A percentile compares a stretch with the other conserved stretches of the same genome.
Conservation (phyloP, 805 yeast genomes). For the Hanseniaspora vineae region DNA sequence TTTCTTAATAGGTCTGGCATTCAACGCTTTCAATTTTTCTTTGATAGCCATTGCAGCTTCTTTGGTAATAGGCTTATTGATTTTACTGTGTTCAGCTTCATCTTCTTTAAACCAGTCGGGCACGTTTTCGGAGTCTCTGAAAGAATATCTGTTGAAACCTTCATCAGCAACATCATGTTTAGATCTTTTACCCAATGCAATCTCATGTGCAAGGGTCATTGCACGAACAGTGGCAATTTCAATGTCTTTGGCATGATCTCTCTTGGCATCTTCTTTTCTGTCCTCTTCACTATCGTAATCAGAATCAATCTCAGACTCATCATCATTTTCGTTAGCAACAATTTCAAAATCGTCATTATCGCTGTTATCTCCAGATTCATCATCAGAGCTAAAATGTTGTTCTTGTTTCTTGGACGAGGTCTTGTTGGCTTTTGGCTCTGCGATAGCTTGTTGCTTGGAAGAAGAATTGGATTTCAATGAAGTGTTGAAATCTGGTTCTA, state of each 20-base stretch:
- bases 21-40: conserved; percentile 65
- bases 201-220: conserved; percentile 94
- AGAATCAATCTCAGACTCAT: conserved; percentile 27
- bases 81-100: conserved; percentile 74
- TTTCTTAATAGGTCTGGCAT: conserved; percentile 97
- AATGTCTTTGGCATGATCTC: conserved; percentile 46
- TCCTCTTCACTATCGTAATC: conserved; percentile 45
- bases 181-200: conserved; percentile 78
- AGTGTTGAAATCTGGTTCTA: conserved; percentile 24
- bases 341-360: conserved; percentile 30
- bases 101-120: conserved; percentile 98
- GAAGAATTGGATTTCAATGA: background rate
- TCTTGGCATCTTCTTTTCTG: conserved; percentile 27
- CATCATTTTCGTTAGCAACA: conserved; percentile 30
- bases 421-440: conserved; percentile 1
- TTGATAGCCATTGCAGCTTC: conserved; percentile 75
- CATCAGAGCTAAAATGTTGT: conserved; percentile 11
- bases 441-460: background rate
- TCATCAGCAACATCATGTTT: conserved; percentile 83
- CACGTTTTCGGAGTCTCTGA: conserved; percentile 78
- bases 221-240: conserved; percentile 90
- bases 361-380: conserved; percentile 10
- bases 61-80: conserved; percentile 85
- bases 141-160: conserved; percentile 83
- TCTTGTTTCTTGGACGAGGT: conserved; percentile 4